phyloP scores from a whole-genome alignment of 495 filamentous ascomycete genomes.

The Aspergillus baeticus region DNA sequence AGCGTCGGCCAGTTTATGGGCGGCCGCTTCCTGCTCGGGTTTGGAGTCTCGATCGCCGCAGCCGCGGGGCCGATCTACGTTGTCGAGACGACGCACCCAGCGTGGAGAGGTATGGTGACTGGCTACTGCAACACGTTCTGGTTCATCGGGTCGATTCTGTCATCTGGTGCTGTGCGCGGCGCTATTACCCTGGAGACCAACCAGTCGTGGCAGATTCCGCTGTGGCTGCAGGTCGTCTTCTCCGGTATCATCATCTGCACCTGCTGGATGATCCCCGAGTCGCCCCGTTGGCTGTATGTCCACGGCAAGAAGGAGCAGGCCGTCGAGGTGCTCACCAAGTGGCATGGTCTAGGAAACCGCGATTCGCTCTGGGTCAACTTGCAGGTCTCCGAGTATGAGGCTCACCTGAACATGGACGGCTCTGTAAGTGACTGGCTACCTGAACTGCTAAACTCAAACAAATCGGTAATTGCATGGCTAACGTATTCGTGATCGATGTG shows the following conservation, averaged over 20 bases:
- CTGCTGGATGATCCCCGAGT: slow-evolving; percentile 6
- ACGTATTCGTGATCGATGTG: no score
- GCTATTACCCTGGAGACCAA: slow-evolving; percentile 27
- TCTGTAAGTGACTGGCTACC: neutral
- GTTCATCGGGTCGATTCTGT: slow-evolving; percentile 45
- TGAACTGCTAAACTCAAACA: no score
- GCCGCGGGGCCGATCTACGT: slow-evolving; percentile 71
- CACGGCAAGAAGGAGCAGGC: slow-evolving; percentile 59
- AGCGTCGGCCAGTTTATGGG: slow-evolving; percentile 58
- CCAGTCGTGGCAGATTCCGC: slow-evolving; percentile 55
- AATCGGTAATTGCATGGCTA: neutral
- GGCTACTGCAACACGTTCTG: slow-evolving; percentile 55
- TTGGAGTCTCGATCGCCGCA: slow-evolving; percentile 63
- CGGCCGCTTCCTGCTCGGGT: slow-evolving; percentile 68
- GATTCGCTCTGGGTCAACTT: slow-evolving; percentile 31
- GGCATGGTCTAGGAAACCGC: slow-evolving; percentile 56
- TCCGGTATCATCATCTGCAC: slow-evolving; percentile 27
- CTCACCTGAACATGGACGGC: slow-evolving; percentile 5
- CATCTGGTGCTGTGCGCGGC: slow-evolving; percentile 24
- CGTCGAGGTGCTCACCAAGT: slow-evolving; percentile 48
- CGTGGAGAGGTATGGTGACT: slow-evolving; percentile 62
- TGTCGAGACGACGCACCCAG: slow-evolving; percentile 68
- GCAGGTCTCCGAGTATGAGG: slow-evolving; percentile 4
- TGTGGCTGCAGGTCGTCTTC: slow-evolving; percentile 32
- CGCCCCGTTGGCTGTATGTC: slow-evolving; percentile 46